Conservation (phyloP, 352 stramenopile species). For the Phytophthora pini region DNA sequence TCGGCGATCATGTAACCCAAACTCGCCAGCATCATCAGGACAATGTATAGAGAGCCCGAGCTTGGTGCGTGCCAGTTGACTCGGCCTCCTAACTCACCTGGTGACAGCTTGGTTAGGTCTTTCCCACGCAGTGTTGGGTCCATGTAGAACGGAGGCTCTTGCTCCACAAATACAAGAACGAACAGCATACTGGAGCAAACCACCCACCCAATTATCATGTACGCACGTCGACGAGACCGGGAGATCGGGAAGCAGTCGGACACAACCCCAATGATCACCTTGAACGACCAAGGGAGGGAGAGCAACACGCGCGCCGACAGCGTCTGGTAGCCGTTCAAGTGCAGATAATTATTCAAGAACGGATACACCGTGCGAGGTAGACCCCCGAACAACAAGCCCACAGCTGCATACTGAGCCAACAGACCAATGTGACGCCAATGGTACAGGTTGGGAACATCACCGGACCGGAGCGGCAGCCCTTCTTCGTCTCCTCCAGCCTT, state of each 20-base stretch:
- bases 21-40: slow-evolving; percentile 48
- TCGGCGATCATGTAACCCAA: slow-evolving; percentile 49
- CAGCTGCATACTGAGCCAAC: slow-evolving; percentile 70
- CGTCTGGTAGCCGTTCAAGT: slow-evolving; percentile 73
- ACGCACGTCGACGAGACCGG: slow-evolving; percentile 64
- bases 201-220: slow-evolving; percentile 73
- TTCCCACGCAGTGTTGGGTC: slow-evolving; percentile 51
- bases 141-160: slow-evolving; percentile 62
- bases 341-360: slow-evolving; percentile 79
- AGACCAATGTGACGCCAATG: slow-evolving; percentile 61
- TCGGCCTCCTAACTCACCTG: slow-evolving; percentile 21
- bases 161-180: slow-evolving; percentile 46
- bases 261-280: slow-evolving; percentile 69
- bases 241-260: slow-evolving; percentile 74
- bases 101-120: slow-evolving; percentile 52
- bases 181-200: slow-evolving; percentile 63
- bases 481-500: slow-evolving; percentile 24
- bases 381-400: slow-evolving; percentile 68
- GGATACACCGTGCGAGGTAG: slow-evolving; percentile 72
- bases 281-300: slow-evolving; percentile 66
- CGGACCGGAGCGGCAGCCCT: slow-evolving; percentile 41
- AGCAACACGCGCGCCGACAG: slow-evolving; percentile 67
- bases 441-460: slow-evolving; percentile 61
- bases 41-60: slow-evolving; percentile 40
- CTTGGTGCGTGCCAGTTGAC: slow-evolving; percentile 39